These are phyloP conservation scores for Pleurotus djamor DNA, from an alignment of 768 basidiomycete genomes.

Conservation along the genomic window DNA sequence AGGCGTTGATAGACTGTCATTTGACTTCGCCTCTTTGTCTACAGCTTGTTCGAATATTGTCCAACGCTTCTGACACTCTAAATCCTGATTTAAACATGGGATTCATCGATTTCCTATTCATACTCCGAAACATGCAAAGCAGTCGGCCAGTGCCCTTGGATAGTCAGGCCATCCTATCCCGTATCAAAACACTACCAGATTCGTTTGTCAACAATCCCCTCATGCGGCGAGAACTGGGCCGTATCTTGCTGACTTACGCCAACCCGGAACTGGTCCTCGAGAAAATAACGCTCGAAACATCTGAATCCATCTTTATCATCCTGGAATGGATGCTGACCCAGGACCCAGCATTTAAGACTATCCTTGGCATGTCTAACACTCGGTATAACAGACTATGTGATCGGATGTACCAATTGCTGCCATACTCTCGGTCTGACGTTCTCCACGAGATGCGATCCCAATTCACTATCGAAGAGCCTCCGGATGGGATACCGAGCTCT, in stretches of 20 bases:
- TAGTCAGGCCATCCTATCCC: neutral
- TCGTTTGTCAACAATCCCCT: slow-evolving; percentile 19
- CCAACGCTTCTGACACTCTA: slow-evolving; percentile 12
- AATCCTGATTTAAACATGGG: slow-evolving; percentile 20
- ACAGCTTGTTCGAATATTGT: slow-evolving; percentile 29
- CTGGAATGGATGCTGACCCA: slow-evolving; percentile 58
- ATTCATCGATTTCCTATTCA: neutral
- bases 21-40: slow-evolving; percentile 43
- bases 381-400: slow-evolving; percentile 47
- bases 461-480: slow-evolving; percentile 37
- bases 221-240: slow-evolving; percentile 32
- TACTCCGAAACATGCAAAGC: slow-evolving; percentile 6
- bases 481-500: neutral
- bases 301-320: slow-evolving; percentile 37
- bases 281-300: slow-evolving; percentile 30
- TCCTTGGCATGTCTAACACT: slow-evolving; percentile 47
- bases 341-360: slow-evolving; percentile 38
- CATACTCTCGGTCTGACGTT: slow-evolving; percentile 8
- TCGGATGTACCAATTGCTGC: slow-evolving; percentile 22
- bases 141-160: neutral
- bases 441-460: slow-evolving; percentile 19
- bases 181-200: neutral
- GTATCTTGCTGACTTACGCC: slow-evolving; percentile 25
- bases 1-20: slow-evolving; percentile 43
- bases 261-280: slow-evolving; percentile 14